Evolutionary conservation across 2,329 filamentous ascomycete species (phyloP), one percentile per base, ranked within the genome.

Genomic region (Microcyclosporella mali): DNA sequence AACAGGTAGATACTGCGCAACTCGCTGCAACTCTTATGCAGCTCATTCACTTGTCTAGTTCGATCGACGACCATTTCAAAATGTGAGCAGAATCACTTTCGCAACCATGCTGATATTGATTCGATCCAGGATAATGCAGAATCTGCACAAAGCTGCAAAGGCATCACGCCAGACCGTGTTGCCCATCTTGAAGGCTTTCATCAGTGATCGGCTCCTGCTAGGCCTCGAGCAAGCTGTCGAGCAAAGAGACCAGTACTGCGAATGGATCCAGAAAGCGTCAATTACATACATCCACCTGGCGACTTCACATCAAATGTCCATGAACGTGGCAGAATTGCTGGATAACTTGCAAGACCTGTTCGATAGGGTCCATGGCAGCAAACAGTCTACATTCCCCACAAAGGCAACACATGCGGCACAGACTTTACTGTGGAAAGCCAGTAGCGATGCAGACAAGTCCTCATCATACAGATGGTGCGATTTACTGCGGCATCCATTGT

Each of bases 361-460:
- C 21, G 21, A 25, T 9, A 25, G 21, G 21, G 6, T 25, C 9
- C 21, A 25, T 6, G 21, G 6, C 9, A 25, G 21, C 21, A 25
- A 6, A 25, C 21, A 25, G 6, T 37, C 34, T 19, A n/a, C 30
- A 0, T 60, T 94, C 3, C 70, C 75, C 16, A 64, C 76, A 3
- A 73, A 78, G 49, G 79, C 80, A 4, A 79, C 84, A 10, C 77
- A 80, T 49, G 81, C 82, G 27, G 76, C 77, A 6, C 82, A 86
- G 53, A 84, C 79, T 27, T 63, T 95, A 3, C 66, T 95, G 3
- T 95, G 88, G 88, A 92, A 88, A 64, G 77, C 43, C 3, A 46
- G 47, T 7, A 43, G 37, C 4, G 34, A 32, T 8, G 16, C 43
- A 4, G 31, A 41, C n/a, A 36, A 30, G 8, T 16, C 27, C 15